A percentile compares a stretch with the other conserved stretches of the same genome.
Evolutionary conservation across 2,329 filamentous ascomycete species (phyloP).

Genomic region (Herpotrichia juniperi): DNA sequence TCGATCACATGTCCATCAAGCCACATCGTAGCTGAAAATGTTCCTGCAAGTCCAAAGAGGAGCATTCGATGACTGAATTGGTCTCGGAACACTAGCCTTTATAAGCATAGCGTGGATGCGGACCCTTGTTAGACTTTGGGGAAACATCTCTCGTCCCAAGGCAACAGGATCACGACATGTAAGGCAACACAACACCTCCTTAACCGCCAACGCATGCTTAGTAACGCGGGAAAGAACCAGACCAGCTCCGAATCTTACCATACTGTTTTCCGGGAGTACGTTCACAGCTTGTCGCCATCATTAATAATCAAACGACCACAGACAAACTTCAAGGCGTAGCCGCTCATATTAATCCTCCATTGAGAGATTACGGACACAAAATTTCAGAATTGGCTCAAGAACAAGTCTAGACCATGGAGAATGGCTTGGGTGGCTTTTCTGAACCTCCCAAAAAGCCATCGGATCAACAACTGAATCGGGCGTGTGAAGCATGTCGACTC

Average conservation of each 20-base stretch:
- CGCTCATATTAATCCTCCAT: too few relatives aligned
- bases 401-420: constrained; percentile 9
- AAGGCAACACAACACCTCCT: too few relatives aligned
- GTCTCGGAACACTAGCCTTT: not conserved
- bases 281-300: too few relatives aligned
- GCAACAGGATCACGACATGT: not conserved
- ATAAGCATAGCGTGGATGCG: not conserved
- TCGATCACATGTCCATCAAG: too few relatives aligned
- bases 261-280: too few relatives aligned
- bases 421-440: constrained; percentile 1
- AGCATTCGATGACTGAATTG: too few relatives aligned
- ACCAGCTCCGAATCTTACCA: too few relatives aligned
- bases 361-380: not conserved
- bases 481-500: constrained; percentile 43
- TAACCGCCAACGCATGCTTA: too few relatives aligned
- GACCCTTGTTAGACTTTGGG: not conserved
- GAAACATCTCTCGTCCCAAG: not conserved
- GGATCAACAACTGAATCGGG: constrained; percentile 41
- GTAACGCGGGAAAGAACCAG: too few relatives aligned
- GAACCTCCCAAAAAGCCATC: constrained; percentile 23
- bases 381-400: not conserved
- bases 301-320: not conserved
- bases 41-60: too few relatives aligned
- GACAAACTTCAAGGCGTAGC: too few relatives aligned
- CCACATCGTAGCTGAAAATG: too few relatives aligned